phyloP scores from a whole-genome alignment of 306 rosid genomes.

The Lithocarpus polystachyus region DNA sequence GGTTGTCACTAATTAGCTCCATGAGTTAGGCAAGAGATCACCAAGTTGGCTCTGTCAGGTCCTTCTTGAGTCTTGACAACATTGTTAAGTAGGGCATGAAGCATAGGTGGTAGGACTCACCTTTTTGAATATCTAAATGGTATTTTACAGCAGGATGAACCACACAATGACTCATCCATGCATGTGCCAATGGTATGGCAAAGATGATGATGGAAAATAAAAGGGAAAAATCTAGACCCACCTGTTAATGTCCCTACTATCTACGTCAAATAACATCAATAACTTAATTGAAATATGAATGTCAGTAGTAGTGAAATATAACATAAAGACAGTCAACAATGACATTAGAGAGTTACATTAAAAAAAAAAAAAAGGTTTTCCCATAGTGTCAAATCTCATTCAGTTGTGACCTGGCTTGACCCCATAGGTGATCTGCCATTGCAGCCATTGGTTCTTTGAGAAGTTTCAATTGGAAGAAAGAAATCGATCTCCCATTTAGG shows the following conservation, averaged over 20 bases:
- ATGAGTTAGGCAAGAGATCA: neutral
- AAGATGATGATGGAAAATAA: conserved; percentile 12
- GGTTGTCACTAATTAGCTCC: neutral
- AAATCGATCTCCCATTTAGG: neutral
- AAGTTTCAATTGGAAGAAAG: neutral
- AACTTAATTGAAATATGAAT: neutral
- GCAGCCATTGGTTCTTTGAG: neutral
- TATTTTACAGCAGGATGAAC: conserved; percentile 17
- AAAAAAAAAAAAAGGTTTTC: neutral
- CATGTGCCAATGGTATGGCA: conserved; percentile 22
- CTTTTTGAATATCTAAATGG: conserved; percentile 12
- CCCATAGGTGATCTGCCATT: neutral
- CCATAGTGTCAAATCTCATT: neutral
- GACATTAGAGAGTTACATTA: neutral
- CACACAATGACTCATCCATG: neutral
- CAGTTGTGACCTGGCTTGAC: neutral
- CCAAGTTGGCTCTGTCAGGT: neutral
- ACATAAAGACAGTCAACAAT: neutral
- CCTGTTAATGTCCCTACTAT: conserved; percentile 5
- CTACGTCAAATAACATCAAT: no score
- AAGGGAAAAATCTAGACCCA: conserved; percentile 24
- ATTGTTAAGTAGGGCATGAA: conserved; percentile 14
- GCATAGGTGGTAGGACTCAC: neutral
- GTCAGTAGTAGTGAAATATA: no score
- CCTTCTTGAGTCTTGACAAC: neutral